These are phyloP conservation scores for Diaporthe aspalathi DNA, from an alignment of 2,329 filamentous ascomycete genomes.

Conservation along the genomic window DNA sequence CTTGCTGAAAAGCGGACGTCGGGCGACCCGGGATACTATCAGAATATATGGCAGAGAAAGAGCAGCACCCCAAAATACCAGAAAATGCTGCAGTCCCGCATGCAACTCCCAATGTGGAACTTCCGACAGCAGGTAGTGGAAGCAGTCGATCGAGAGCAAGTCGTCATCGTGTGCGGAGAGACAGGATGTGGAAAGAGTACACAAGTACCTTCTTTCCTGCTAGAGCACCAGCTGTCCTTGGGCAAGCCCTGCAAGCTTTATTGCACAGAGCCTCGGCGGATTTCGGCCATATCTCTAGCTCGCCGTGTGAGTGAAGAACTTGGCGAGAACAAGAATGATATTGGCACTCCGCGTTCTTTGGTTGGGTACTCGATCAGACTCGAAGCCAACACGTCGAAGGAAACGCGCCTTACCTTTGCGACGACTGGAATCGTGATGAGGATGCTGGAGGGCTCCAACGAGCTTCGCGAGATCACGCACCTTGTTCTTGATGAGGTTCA, in stretches of 20 bases:
- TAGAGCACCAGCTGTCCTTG: slow-evolving; percentile 86
- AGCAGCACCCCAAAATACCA: slow-evolving; percentile 72
- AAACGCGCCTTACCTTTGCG: slow-evolving; percentile 89
- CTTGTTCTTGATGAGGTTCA: slow-evolving; percentile 98
- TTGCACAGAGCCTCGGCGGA: slow-evolving; percentile 93
- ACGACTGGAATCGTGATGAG: slow-evolving; percentile 95
- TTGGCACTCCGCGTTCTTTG: slow-evolving; percentile 85
- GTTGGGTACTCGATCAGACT: slow-evolving; percentile 95
- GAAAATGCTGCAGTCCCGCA: slow-evolving; percentile 81
- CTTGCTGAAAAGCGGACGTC: slow-evolving; percentile 56
- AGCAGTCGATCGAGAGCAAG: slow-evolving; percentile 82
- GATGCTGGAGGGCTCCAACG: slow-evolving; percentile 91
- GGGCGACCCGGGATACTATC: slow-evolving; percentile 61
- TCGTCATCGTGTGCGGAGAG: slow-evolving; percentile 95
- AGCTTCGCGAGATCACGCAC: slow-evolving; percentile 90
- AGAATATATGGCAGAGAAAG: slow-evolving; percentile 71
- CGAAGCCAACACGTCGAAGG: slow-evolving; percentile 84
- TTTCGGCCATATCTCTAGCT: slow-evolving; percentile 94
- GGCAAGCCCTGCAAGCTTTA: slow-evolving; percentile 91
- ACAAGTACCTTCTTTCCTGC: slow-evolving; percentile 92
- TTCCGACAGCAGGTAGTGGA: slow-evolving; percentile 83
- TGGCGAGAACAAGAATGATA: slow-evolving; percentile 82
- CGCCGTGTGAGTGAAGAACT: slow-evolving; percentile 94
- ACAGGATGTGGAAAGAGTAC: slow-evolving; percentile 98
- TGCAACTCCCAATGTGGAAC: slow-evolving; percentile 88